Conservation (phyloP, 148 eudicot species). For the Arbutus unedo region DNA sequence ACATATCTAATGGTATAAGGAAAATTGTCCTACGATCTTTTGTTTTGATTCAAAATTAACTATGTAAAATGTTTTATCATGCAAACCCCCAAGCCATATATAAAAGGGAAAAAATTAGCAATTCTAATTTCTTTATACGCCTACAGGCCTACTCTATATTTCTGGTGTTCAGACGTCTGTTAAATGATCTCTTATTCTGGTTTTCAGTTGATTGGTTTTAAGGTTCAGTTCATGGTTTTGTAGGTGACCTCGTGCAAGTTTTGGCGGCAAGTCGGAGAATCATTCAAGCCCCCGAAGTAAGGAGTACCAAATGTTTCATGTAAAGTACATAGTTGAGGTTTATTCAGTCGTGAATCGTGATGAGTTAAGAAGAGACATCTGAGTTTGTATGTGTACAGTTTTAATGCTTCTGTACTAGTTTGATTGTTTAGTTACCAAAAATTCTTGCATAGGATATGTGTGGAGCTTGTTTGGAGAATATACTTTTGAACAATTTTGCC, state of each 20-base stretch:
- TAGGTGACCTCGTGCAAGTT: constrained; percentile 55
- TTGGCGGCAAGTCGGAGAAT: constrained; percentile 61
- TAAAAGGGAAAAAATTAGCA: background rate
- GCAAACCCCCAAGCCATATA: background rate
- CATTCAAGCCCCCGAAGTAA: constrained; percentile 63
- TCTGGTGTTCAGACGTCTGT: background rate
- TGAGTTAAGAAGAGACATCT: background rate
- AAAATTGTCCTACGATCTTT: background rate
- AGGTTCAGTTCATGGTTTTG: constrained; percentile 7
- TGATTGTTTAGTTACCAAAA: background rate
- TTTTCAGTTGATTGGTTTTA: background rate
- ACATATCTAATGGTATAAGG: background rate
- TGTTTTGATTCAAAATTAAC: background rate
- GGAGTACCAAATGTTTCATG: constrained; percentile 17
- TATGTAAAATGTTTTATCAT: background rate
- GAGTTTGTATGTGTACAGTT: background rate
- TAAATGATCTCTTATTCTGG: background rate
- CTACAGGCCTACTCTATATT: background rate
- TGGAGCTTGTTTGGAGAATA: background rate
- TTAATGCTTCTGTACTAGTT: background rate
- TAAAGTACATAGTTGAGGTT: background rate
- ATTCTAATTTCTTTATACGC: background rate
- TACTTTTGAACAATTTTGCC: background rate
- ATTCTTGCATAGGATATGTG: background rate
- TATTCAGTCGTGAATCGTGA: too few relatives aligned